Evolutionary conservation across 192 early-diverging fungal genomes (phyloP), one percentile per base, ranked within the genome.

Genomic region (Linnemannia elongata): DNA sequence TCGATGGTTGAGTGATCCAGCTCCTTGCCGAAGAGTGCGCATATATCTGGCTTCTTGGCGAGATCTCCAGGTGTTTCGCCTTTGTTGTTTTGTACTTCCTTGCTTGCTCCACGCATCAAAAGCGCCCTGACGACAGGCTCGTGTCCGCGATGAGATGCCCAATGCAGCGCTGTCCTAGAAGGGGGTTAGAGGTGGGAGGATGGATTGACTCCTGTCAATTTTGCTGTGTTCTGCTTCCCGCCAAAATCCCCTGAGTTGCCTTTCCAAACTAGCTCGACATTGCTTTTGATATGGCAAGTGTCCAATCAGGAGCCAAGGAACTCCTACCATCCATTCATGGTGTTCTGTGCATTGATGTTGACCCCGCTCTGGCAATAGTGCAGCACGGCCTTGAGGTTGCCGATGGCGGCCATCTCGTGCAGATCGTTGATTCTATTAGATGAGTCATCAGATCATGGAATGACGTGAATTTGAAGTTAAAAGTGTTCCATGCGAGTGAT

Each of bases 71-170:
- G 90, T 12, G 91, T 91, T 75, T 95, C 85, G 15, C 91, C 93
- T 77, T 94, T 95, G 73, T 81, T 85, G 81, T 93, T 95, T 60
- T 87, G 82, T 33, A 96, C 36, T 15, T 69, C 70, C 22, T 83
- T 68, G 36, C 92, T 81, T 9, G 97, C 97, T 20, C 96, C 96
- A 44, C 92, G 88, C 22, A 91, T 89, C 75, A 97, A 71, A 68
- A 97, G 82, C 15, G 90, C 70, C 3, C 88, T 88, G 3, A 94
- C 91, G 63, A 96, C 82, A 9, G 89, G 85, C 18, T 85, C 80
- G 79, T 97, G 92, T 18, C 93, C 92, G 73, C 95, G 91, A 33
- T 92, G 90, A 63, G 92, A 82, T 8, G 96, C 95, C 96, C 96
- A 97, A 79, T 96, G 95, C 4, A 97, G 78, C 33, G 93, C 85